Evolutionary conservation across 306 rosid species (phyloP).

Genomic region (Vigna hirtella): DNA sequence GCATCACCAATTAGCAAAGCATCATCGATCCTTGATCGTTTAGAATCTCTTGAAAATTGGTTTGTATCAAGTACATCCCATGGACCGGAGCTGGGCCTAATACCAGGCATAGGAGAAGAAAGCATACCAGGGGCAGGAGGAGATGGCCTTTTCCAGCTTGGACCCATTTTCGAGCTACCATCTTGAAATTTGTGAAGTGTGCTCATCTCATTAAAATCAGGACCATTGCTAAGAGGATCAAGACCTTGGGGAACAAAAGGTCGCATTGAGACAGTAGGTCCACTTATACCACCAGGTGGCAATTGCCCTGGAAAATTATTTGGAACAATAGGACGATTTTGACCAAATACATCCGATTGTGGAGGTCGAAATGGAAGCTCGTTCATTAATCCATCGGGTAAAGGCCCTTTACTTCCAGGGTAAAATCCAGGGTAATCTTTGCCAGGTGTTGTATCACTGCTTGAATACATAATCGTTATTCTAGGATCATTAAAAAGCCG

Average conservation of each 20-base stretch:
- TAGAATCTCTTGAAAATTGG: constrained; percentile 74
- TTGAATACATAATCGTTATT: constrained; percentile 77
- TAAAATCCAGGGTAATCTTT: constrained; percentile 58
- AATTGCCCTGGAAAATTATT: constrained; percentile 63
- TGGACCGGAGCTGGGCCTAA: constrained; percentile 53
- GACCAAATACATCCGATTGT: constrained; percentile 63
- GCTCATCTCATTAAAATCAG: constrained; percentile 62
- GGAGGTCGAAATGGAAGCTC: constrained; percentile 64
- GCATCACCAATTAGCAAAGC: constrained; percentile 55
- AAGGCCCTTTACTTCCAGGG: constrained; percentile 62
- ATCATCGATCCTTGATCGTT: constrained; percentile 65
- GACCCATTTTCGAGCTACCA: constrained; percentile 65
- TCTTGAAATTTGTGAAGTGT: constrained; percentile 60
- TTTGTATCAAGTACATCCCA: constrained; percentile 70
- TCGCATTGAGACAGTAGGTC: constrained; percentile 59
- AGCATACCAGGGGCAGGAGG: constrained; percentile 66
- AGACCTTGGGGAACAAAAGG: constrained; percentile 72
- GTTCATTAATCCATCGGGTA: constrained; percentile 57
- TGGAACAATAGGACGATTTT: constrained; percentile 57
- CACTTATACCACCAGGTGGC: constrained; percentile 54
- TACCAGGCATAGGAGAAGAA: constrained; percentile 60
- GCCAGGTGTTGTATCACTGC: constrained; percentile 73
- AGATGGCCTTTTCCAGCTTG: constrained; percentile 75
- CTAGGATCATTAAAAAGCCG: constrained; percentile 87
- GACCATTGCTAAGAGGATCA: constrained; percentile 61